Percentiles rank a stretch among this genome's conserved stretches.
These are phyloP conservation scores for Agroathelia rolfsii DNA, from an alignment of 1,284 basidiomycete species.

Conservation along the genomic window DNA sequence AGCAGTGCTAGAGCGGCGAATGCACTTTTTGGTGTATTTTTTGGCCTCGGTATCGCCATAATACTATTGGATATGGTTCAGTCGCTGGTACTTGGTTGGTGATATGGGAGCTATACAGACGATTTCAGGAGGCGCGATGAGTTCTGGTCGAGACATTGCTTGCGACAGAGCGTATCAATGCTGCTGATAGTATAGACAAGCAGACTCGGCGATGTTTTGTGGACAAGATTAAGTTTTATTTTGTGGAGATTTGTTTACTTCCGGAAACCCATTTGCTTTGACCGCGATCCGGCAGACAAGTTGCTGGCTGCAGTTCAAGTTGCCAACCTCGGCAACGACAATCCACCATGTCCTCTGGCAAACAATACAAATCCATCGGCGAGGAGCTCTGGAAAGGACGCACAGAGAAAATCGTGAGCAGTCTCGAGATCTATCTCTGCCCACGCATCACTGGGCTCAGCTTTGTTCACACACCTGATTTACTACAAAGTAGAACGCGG, in stretches of 20 bases:
- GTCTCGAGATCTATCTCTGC: too few species aligned
- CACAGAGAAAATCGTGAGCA: constrained; percentile 85
- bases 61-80: too few species aligned
- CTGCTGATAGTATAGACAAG: neutral
- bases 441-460: too few species aligned
- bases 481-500: constrained; percentile 66
- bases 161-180: neutral
- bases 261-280: too few species aligned
- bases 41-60: constrained; percentile 93
- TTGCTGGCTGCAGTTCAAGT: too few species aligned
- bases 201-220: too few species aligned
- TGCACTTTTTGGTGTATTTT: constrained; percentile 95
- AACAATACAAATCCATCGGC: constrained; percentile 75
- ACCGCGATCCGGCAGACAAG: too few species aligned
- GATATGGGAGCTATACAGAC: constrained; percentile 36
- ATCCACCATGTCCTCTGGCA: too few species aligned
- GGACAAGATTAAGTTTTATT: too few species aligned
- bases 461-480: constrained; percentile 15
- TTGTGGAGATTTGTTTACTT: too few species aligned
- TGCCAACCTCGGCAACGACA: constrained; percentile 64
- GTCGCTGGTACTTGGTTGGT: too few species aligned
- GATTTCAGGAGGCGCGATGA: constrained; percentile 93
- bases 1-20: constrained; percentile 8
- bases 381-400: constrained; percentile 89
- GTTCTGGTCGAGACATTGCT: constrained; percentile 89